Conservation (phyloP, 441 rosid species). For the Adansonia gregorii region DNA sequence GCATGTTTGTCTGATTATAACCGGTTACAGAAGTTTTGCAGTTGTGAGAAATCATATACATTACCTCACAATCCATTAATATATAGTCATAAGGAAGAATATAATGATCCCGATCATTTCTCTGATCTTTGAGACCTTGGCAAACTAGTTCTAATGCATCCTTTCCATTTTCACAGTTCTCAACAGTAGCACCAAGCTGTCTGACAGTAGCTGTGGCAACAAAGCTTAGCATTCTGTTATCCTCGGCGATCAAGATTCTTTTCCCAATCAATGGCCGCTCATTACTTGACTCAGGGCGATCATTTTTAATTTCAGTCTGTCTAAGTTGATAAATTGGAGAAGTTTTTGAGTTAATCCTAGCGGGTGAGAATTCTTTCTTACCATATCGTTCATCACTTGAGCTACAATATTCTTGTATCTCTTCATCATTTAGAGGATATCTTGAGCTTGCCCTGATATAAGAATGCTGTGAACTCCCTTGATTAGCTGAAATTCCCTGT, state of each 20-base stretch:
- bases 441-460: neutral
- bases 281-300: neutral
- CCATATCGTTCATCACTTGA: constrained; percentile 25
- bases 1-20: neutral
- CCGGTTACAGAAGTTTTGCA: neutral
- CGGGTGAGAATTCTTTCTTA: neutral
- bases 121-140: constrained; percentile 37
- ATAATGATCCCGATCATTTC: constrained; percentile 14
- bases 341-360: neutral
- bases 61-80: constrained; percentile 87
- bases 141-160: constrained; percentile 61
- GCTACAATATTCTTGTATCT: constrained; percentile 36
- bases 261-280: constrained; percentile 48
- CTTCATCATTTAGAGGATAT: constrained; percentile 16
- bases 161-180: constrained; percentile 55
- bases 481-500: constrained; percentile 26
- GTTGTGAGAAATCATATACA: neutral
- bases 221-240: constrained; percentile 27
- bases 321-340: neutral
- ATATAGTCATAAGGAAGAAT: constrained; percentile 62
- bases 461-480: constrained; percentile 16
- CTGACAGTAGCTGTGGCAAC: constrained; percentile 37
- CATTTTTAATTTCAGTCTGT: constrained; percentile 34
- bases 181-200: constrained; percentile 56
- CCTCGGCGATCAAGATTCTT: constrained; percentile 71